Base-by-base conservation (phyloP, 2,329 filamentous ascomycete genomes). In the Lizonia empirigonia region DNA sequence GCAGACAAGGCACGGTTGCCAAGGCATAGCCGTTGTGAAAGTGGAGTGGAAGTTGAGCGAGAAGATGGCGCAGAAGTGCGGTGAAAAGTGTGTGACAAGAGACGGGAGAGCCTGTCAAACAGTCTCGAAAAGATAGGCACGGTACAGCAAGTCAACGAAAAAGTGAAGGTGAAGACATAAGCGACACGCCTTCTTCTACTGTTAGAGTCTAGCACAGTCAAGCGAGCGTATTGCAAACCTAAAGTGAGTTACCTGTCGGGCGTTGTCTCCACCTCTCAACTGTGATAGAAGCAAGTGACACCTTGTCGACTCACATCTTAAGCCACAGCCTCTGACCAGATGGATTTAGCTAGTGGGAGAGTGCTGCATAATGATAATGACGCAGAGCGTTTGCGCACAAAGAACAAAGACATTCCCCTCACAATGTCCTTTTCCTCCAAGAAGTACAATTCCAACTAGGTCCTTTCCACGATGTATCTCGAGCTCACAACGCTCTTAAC, bases 1-100 rank as follows among this genome's bases (percentile, higher is more conserved):
- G 16, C 55, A 58, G 6, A 52, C 18, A 24, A 27, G 36, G 37
- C 55, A 58, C 8, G 48, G 39, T 22, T 44, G 40, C 26, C 46
- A 38, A 8, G 23, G 5, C 55, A 58, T 58, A 24, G 13, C 34
- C 19, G 29, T 15, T 7, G 22, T 18, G 22, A 19, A 26, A n/a
- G n/a, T n/a, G 19, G 37, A 12, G 1, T 32, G 13, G 15, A 22
- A 23, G 19, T 37, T n/a, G 24, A 26, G 15, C 8, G 26, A 10
- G 19, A 2, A 23, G 15, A 5, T 24, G 30, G 32, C 10, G 22
- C 8, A 35, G 15, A 8, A 19, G 12, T 36, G 30, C 23, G 23
- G 38, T n/a, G 16, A 30, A 27, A 27, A 19, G 5, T 5, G 19
- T 5, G 20, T 7, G n/a, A 18, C 9, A 22, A 12, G 22, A 29